Evolutionary conservation across 2,329 filamentous ascomycete species (phyloP).

Genomic region (Phialemonium atrogriseum): DNA sequence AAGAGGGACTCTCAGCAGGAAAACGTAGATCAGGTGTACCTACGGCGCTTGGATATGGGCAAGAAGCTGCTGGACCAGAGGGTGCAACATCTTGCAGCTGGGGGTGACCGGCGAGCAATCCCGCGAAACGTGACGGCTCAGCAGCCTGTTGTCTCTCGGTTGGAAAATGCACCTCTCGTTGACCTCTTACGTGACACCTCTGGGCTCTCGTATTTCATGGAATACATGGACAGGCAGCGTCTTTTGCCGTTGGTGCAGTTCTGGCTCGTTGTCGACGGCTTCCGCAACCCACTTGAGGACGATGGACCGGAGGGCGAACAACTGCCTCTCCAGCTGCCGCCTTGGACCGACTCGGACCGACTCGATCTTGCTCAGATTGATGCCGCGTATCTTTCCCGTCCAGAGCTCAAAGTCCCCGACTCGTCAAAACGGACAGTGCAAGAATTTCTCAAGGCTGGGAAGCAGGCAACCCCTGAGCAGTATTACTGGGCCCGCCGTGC

Average conservation of each 20-base stretch:
- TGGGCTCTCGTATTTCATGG: conserved; percentile 97
- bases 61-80: conserved; percentile 85
- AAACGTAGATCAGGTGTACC: conserved; percentile 74
- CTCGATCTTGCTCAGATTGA: conserved; percentile 86
- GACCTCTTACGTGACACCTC: conserved; percentile 87
- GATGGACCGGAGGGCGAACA: conserved; percentile 65
- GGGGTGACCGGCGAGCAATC: conserved; percentile 41
- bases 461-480: conserved; percentile 66
- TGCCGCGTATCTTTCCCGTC: conserved; percentile 75
- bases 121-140: conserved; percentile 13
- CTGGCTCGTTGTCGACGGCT: conserved; percentile 95
- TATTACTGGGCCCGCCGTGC: conserved; percentile 77
- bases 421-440: conserved; percentile 62
- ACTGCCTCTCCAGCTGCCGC: conserved; percentile 49
- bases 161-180: conserved; percentile 68
- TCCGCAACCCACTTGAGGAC: conserved; percentile 83
- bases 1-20: conserved; percentile 75
- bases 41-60: conserved; percentile 84
- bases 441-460: conserved; percentile 71
- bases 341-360: conserved; percentile 78
- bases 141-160: conserved; percentile 42
- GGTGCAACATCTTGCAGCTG: conserved; percentile 70
- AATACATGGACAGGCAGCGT: conserved; percentile 91
- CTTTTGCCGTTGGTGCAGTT: conserved; percentile 91
- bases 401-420: conserved; percentile 70